Base-by-base conservation (phyloP, 1,139 yeast genomes). In the Komagataea norvegica region DNA sequence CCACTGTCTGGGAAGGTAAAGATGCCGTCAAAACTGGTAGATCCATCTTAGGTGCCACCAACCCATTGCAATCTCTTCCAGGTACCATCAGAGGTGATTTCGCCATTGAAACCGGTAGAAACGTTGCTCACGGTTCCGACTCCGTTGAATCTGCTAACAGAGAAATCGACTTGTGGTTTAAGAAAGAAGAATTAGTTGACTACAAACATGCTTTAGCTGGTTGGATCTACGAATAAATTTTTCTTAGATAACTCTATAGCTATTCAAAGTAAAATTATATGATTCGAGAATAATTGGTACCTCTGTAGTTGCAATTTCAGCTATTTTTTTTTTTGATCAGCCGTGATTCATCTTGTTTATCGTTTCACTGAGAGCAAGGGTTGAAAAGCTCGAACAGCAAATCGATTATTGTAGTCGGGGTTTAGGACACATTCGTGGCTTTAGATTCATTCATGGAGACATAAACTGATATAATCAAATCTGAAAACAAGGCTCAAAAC, bases 1-100 rank as follows among this genome's bases (percentile, higher is more conserved):
- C 98, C 59, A 93, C 96, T 65, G 97, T 89, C 59, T 93, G 98
- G 98, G 97, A 93, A 73, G 99, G 99, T 72, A 91, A 89, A 78
- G 96, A 91, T 64, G 98, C 81, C 67, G 98, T 93, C 69, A 88
- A 88, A 77, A 95, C 86, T 70, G 98, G 98, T 67, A 86, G 99
- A 76, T 82, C 77, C 61, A 81, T 93, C 65, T 80, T 93, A 62
- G 99, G 99, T 72, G 97, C 98, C 57, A 93, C 98, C 72, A 89
- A 93, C 86, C 99, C 99, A 65, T 78, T 84, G 66, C 79, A 76
- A 60, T 85, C 96, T 58, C 91, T 94, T 55, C 97, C 97, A 69
- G 99, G 98, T 69, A 91, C 99, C 72, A 91, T 93, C 79, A 88
- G 99, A 77, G 97, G 96, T 67, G 97, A 91, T 74, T 84, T 70